Percentiles rank a stretch among this genome's conserved stretches.
These are phyloP conservation scores for Tylopilus rubrobrunneus DNA, from an alignment of 768 basidiomycete genomes.

Conservation along the genomic window DNA sequence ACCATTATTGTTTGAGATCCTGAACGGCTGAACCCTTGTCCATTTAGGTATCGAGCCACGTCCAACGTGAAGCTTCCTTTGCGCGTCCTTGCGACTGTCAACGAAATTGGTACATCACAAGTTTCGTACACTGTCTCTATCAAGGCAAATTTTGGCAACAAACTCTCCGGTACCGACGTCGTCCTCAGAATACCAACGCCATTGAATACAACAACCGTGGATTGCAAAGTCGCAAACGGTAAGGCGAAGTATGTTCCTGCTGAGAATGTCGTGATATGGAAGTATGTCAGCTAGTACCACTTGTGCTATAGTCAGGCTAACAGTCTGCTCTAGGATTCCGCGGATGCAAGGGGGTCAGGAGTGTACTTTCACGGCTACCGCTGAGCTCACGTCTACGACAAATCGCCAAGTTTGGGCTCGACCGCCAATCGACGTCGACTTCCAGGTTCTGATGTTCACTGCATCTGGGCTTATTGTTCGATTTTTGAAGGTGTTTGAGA, in stretches of 20 bases:
- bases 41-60: conserved; percentile 84
- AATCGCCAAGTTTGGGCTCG: conserved; percentile 95
- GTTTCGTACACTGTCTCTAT: conserved; percentile 89
- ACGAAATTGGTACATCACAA: conserved; percentile 86
- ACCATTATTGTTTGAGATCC: background rate
- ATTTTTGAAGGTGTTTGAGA: conserved; percentile 98
- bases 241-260: conserved; percentile 98
- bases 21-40: background rate
- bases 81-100: conserved; percentile 84
- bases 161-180: conserved; percentile 90
- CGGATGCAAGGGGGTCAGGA: conserved; percentile 92
- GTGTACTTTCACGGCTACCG: conserved; percentile 77
- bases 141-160: conserved; percentile 85
- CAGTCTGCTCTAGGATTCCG: conserved; percentile 60
- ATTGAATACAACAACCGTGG: conserved; percentile 86
- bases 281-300: conserved; percentile 53
- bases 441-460: conserved; percentile 99
- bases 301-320: conserved; percentile 5
- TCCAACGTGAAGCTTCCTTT: conserved; percentile 95
- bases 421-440: conserved; percentile 97
- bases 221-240: conserved; percentile 86
- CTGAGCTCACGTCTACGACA: conserved; percentile 83
- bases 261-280: conserved; percentile 97
- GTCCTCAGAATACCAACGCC: conserved; percentile 95
- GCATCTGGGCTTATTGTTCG: conserved; percentile 93